phyloP scores from a whole-genome alignment of 202 grass and related monocot species.

The Panicum virgatum region DNA sequence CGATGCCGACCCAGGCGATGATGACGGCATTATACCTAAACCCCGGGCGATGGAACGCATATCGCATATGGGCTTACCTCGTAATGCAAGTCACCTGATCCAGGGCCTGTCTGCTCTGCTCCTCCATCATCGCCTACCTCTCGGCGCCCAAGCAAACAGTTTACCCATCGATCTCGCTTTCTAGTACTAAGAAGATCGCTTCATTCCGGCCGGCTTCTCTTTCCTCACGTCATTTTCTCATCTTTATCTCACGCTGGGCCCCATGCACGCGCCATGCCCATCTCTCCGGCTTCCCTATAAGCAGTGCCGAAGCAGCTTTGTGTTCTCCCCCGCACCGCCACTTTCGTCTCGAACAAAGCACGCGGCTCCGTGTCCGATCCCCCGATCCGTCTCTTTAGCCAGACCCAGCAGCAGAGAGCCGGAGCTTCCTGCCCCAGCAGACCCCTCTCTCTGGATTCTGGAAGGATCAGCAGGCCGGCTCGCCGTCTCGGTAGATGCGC shows the following conservation, averaged over 20 bases:
- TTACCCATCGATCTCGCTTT: neutral
- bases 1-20: neutral
- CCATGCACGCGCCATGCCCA: slow-evolving; percentile 27
- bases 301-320: neutral
- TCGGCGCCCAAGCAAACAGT: neutral
- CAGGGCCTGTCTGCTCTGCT: slow-evolving; percentile 23
- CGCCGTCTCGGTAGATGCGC: slow-evolving; percentile 45
- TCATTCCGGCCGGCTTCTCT: slow-evolving; percentile 29
- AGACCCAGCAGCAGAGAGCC: slow-evolving; percentile 12
- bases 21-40: slow-evolving; percentile 66
- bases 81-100: slow-evolving; percentile 64
- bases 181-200: slow-evolving; percentile 22
- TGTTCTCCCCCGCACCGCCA: neutral
- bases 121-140: neutral
- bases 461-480: neutral
- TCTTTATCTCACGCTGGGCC: slow-evolving; percentile 43
- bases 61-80: slow-evolving; percentile 76
- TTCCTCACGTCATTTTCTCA: slow-evolving; percentile 3
- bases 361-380: neutral
- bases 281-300: slow-evolving; percentile 36
- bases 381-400: neutral
- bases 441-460: neutral
- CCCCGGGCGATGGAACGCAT: slow-evolving; percentile 63
- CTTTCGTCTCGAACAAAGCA: slow-evolving; percentile 44
- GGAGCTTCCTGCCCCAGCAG: neutral